These are phyloP conservation scores for Waitea zeae DNA, from an alignment of 1,284 basidiomycete species.

Conservation along the genomic window DNA sequence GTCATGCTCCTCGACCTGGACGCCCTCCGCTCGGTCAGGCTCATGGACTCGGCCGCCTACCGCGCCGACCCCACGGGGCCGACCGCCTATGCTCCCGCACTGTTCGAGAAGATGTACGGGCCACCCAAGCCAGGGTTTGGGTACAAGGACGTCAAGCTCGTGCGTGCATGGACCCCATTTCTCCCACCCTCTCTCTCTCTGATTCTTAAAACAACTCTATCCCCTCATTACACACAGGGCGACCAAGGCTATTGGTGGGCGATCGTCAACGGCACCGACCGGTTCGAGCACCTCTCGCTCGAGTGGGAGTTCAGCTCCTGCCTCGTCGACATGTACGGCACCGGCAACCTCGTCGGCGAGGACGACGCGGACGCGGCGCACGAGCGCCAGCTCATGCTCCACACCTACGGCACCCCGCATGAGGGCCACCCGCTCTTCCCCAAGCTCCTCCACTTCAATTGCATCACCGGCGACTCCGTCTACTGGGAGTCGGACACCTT, in stretches of 20 bases:
- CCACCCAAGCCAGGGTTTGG: conserved; percentile 16
- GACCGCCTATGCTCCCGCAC: conserved; percentile 19
- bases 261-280: conserved; percentile 22
- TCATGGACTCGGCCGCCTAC: conserved; percentile 28
- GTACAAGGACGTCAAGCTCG: conserved; percentile 23
- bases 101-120: conserved; percentile 27
- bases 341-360: conserved; percentile 18
- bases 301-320: conserved; percentile 32
- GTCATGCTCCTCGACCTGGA: conserved; percentile 30
- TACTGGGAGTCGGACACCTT: conserved; percentile 29
- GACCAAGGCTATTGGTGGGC: conserved; percentile 38
- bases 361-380: conserved; percentile 18
- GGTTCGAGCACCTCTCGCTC: conserved; percentile 23
- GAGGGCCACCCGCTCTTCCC: conserved; percentile 21
- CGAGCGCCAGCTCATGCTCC: conserved; percentile 17
- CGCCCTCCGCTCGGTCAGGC: conserved; percentile 20
- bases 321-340: conserved; percentile 24
- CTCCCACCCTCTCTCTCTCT: no score
- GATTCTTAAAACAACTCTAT: no score
- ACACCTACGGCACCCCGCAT: conserved; percentile 20
- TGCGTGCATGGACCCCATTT: no score
- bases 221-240: no score
- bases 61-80: conserved; percentile 13
- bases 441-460: conserved; percentile 29
- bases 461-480: no score